Evolutionary conservation across 2,329 filamentous ascomycete species (phyloP), one percentile per base, ranked within the genome.

Genomic region (Aureobasidium pullulans): DNA sequence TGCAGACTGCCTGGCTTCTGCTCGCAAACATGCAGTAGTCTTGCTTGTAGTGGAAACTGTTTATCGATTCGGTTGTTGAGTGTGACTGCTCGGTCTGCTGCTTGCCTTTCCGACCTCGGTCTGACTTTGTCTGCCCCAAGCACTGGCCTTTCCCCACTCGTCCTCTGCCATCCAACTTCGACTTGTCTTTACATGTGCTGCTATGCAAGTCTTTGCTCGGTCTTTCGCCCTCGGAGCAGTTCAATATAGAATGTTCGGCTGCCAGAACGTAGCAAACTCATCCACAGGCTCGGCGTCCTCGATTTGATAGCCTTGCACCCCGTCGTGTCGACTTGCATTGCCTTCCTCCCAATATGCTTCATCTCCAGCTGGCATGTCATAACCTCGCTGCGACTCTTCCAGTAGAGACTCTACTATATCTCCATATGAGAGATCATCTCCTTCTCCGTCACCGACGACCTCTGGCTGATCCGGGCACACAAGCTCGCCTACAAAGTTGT

Each of bases 231-330:
- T 23, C 23, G 16, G 23, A 34, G 44, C 29, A 36, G 4, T 2
- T 60, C 69, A 79, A 65, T 78, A 78, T 61, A 79, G 61, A 58
- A 64, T 74, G 63, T 78, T 71, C 11, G 75, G 75, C 64, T 71
- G 72, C 76, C 76, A 78, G 65, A 78, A 78, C 5, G 71, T 68
- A 10, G 65, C 66, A 50, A 72, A 65, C 2, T 63, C 64, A 42
- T 65, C 62, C 31, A 31, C n/a, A 32, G n/a, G n/a, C n/a, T 43
- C 50, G 29, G 6, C 28, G 9, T 43, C 29, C 16, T 15, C 28
- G 23, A 23, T 7, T 9, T 48, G 29, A 8, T n/a, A 3, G 36
- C 31, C 42, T 31, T 9, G n/a, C 32, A 11, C 37, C 9, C 15
- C 42, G 28, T 43, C 37, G 19, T 37, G 16, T 36, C 23, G 6